phyloP scores from a whole-genome alignment of 1,284 basidiomycete species.

The Kwoniella shivajii region DNA sequence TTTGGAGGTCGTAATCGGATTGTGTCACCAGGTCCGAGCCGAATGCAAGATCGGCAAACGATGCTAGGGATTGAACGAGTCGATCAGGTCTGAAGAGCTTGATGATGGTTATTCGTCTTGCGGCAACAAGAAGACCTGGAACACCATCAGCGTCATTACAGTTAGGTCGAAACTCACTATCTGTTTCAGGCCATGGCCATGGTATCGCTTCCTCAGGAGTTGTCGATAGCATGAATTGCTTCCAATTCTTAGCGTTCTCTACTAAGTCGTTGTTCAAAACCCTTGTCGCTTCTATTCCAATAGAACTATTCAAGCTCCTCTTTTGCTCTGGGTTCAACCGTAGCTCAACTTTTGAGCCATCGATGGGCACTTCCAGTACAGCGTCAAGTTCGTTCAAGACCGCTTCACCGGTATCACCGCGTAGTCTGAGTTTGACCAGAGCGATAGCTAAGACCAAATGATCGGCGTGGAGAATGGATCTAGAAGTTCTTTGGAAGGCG shows the following conservation, averaged over 20 bases:
- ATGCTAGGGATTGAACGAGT: constrained; percentile 35
- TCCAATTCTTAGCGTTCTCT: constrained; percentile 72
- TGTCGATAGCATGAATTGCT: constrained; percentile 68
- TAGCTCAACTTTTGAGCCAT: constrained; percentile 13
- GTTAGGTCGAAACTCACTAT: constrained; percentile 30
- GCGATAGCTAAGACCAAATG: constrained; percentile 88
- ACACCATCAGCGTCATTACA: constrained; percentile 6
- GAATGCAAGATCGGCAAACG: constrained; percentile 45
- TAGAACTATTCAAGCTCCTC: constrained; percentile 30
- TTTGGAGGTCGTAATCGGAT: constrained; percentile 62
- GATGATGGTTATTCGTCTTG: constrained; percentile 38
- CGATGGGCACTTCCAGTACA: constrained; percentile 69
- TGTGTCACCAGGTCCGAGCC: constrained; percentile 40
- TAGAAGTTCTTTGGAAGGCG: constrained; percentile 85
- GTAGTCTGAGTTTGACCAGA: constrained; percentile 85
- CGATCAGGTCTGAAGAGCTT: constrained; percentile 51
- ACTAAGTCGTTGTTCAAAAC: constrained; percentile 70
- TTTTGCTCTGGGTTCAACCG: constrained; percentile 34
- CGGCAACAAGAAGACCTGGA: constrained; percentile 32
- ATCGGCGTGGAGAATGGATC: constrained; percentile 87
- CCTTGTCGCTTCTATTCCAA: constrained; percentile 59
- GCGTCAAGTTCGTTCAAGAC: constrained; percentile 86
- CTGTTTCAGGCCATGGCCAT: constrained; percentile 64
- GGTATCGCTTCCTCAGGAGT: constrained; percentile 75
- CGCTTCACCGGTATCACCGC: constrained; percentile 66